These are phyloP conservation scores for Cercospora zeae-maydis DNA, from an alignment of 2,329 filamentous ascomycete genomes.

Conservation along the genomic window DNA sequence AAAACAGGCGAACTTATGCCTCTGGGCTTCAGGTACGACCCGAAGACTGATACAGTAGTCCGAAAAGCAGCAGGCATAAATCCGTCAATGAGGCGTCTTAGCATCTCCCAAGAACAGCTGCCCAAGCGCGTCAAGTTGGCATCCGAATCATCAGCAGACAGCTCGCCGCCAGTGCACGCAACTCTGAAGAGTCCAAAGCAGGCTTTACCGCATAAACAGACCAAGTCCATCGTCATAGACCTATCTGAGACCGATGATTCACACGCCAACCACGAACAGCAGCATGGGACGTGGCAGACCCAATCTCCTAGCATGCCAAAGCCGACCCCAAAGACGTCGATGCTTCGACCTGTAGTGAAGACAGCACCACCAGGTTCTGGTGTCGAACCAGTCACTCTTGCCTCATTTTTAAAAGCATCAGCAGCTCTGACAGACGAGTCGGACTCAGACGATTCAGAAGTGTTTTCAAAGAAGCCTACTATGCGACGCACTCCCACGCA, in stretches of 20 bases:
- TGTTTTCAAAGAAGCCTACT: not conserved
- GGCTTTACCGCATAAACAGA: not conserved
- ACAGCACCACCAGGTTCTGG: slow-evolving; percentile 12
- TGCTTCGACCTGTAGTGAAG: slow-evolving; percentile 8
- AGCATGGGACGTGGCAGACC: not conserved
- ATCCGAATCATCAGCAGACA: slow-evolving; percentile 21
- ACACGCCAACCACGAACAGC: not conserved
- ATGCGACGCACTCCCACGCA: not conserved
- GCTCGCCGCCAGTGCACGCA: not conserved
- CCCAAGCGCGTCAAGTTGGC: slow-evolving; percentile 22
- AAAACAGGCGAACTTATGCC: slow-evolving; percentile 34
- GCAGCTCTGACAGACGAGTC: slow-evolving; percentile 1
- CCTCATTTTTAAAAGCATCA: slow-evolving; percentile 18
- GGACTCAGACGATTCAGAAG: slow-evolving; percentile 10
- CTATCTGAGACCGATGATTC: slow-evolving; percentile 12
- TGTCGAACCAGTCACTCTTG: slow-evolving; percentile 18
- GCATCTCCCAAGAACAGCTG: slow-evolving; percentile 21
- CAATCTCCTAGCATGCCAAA: not conserved
- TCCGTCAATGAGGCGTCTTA: slow-evolving; percentile 14
- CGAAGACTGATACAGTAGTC: slow-evolving; percentile 9
- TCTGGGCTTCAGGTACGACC: slow-evolving; percentile 32
- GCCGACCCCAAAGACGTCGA: slow-evolving; percentile 11
- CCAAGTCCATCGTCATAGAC: not conserved
- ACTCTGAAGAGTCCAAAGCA: not conserved
- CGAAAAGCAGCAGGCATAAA: slow-evolving; percentile 11